Percentiles rank a stretch among this genome's conserved stretches.
phyloP scores from a whole-genome alignment of 2,329 filamentous ascomycete genomes.

The Beauveria sp. region DNA sequence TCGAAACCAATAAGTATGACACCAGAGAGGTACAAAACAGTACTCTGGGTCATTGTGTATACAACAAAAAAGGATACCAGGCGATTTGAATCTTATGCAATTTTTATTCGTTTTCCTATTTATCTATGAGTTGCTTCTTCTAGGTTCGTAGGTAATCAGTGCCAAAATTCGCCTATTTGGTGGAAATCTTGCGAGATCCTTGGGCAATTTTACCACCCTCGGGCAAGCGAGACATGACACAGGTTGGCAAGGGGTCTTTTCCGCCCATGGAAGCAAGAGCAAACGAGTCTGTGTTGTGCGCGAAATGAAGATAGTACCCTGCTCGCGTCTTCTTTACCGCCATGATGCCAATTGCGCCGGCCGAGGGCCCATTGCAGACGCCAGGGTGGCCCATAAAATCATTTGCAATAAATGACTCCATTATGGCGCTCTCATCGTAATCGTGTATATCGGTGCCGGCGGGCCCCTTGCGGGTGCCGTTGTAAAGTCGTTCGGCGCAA shows the following conservation, averaged over 20 bases:
- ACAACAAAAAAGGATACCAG: constrained; percentile 9
- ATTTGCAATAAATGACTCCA: constrained; percentile 70
- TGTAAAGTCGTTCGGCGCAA: constrained; percentile 79
- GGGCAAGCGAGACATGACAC: constrained; percentile 76
- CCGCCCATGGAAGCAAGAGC: constrained; percentile 85
- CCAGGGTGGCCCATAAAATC: constrained; percentile 93
- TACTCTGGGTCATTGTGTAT: constrained; percentile 4
- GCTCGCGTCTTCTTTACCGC: constrained; percentile 74
- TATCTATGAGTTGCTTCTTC: neutral
- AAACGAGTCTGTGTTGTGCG: constrained; percentile 88
- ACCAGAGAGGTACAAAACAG: constrained; percentile 10
- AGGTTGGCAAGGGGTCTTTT: constrained; percentile 64
- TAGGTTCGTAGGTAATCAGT: neutral
- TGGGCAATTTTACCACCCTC: constrained; percentile 45
- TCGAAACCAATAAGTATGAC: neutral
- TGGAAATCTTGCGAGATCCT: constrained; percentile 43
- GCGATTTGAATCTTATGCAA: constrained; percentile 9
- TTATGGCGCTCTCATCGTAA: constrained; percentile 66
- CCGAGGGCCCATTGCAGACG: constrained; percentile 68
- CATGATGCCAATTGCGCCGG: constrained; percentile 86
- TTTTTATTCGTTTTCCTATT: neutral
- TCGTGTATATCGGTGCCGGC: constrained; percentile 57
- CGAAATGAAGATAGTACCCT: constrained; percentile 83
- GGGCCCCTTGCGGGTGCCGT: constrained; percentile 51
- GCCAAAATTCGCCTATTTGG: constrained; percentile 19